Percentiles rank a stretch among this genome's conserved stretches.
Evolutionary conservation across 2,329 filamentous ascomycete genomes (phyloP).

Genomic region (Eutypella sp.): DNA sequence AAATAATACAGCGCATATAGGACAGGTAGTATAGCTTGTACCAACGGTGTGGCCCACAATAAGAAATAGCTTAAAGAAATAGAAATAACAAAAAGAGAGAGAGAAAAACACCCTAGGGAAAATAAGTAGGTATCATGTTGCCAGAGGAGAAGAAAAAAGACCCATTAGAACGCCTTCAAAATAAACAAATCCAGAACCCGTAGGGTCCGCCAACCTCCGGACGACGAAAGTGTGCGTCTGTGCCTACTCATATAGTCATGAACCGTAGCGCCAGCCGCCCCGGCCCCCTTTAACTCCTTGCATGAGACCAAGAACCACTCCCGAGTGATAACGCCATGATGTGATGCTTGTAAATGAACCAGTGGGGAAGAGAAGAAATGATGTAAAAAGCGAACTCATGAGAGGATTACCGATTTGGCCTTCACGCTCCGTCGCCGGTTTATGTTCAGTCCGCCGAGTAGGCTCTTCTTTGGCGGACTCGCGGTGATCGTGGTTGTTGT

Average conservation of each 20-base stretch:
- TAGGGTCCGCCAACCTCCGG: neutral
- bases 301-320: neutral
- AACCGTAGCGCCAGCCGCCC: neutral
- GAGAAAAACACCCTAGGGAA: no score
- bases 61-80: no score
- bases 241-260: neutral
- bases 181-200: no score
- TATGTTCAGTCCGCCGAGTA: neutral
- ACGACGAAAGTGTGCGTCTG: neutral
- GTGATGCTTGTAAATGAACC: no score
- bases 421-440: neutral
- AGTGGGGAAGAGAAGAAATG: no score
- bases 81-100: no score
- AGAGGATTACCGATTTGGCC: neutral
- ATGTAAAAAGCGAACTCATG: neutral
- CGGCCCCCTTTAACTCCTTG: neutral
- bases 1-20: no score
- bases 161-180: no score
- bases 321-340: neutral
- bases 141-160: neutral
- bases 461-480: slow-evolving; percentile 22
- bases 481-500: slow-evolving; percentile 14
- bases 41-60: no score
- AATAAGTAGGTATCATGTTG: neutral
- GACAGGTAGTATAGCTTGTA: no score